Evolutionary conservation across 1,284 basidiomycete species (phyloP).

Genomic region (Flammula alnicola): DNA sequence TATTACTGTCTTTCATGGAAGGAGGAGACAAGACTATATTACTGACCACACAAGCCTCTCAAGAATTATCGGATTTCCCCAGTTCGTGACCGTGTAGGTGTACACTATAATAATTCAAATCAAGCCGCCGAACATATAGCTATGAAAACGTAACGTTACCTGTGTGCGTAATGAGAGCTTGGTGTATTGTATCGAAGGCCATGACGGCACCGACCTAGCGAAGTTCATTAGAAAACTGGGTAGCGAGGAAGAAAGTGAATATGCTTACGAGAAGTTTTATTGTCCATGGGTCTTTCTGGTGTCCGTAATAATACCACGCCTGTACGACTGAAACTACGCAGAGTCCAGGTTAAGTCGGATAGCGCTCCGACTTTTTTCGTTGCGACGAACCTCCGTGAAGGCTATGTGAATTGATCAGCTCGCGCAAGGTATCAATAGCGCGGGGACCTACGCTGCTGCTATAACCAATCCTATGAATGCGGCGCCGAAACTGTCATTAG

Average conservation of each 20-base stretch:
- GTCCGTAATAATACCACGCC: slow-evolving; percentile 58
- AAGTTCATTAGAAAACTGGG: background rate
- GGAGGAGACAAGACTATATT: background rate
- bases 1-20: too few relatives aligned
- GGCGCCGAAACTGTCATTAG: slow-evolving; percentile 48
- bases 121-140: background rate
- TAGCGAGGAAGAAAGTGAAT: slow-evolving; percentile 2
- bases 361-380: background rate
- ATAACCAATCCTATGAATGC: slow-evolving; percentile 52
- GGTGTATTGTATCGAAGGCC: slow-evolving; percentile 56
- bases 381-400: slow-evolving; percentile 53
- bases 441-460: slow-evolving; percentile 44
- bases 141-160: slow-evolving; percentile 35
- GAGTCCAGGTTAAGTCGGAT: too few relatives aligned
- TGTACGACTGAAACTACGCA: slow-evolving; percentile 56
- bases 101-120: slow-evolving; percentile 47
- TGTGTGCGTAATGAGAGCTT: slow-evolving; percentile 58
- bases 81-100: slow-evolving; percentile 56
- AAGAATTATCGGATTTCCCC: slow-evolving; percentile 41
- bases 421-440: too few relatives aligned
- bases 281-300: slow-evolving; percentile 53
- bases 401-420: slow-evolving; percentile 31
- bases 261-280: slow-evolving; percentile 46
- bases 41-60: slow-evolving; percentile 50
- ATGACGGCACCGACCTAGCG: slow-evolving; percentile 51